Evolutionary conservation across 2,329 filamentous ascomycete genomes (phyloP).

Genomic region (Coniella lustricola): DNA sequence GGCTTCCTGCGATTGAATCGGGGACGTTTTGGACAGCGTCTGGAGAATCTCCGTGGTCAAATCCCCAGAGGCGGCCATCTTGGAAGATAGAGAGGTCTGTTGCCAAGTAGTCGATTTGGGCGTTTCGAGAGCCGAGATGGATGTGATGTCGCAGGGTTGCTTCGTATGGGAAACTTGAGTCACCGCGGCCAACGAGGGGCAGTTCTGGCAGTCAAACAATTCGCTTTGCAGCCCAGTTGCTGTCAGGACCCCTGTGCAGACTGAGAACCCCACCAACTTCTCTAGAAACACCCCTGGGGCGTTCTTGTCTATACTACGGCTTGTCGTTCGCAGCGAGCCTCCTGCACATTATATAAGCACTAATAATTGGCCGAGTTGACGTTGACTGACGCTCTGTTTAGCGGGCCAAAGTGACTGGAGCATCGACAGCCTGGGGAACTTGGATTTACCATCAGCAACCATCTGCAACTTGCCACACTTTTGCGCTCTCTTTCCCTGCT

Average conservation of each 20-base stretch:
- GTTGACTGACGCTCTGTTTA: background rate
- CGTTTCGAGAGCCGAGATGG: background rate
- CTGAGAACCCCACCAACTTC: background rate
- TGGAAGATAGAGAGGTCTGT: constrained; percentile 9
- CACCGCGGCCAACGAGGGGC: constrained; percentile 7
- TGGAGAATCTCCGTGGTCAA: constrained; percentile 59
- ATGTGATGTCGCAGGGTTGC: background rate
- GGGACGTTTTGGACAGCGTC: constrained; percentile 54
- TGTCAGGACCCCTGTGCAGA: background rate
- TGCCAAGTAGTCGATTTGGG: background rate
- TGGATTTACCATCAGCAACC: no score
- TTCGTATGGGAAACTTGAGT: constrained; percentile 7
- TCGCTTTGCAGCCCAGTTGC: background rate
- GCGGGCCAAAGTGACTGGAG: background rate
- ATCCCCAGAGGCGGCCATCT: constrained; percentile 47
- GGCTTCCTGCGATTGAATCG: constrained; percentile 60
- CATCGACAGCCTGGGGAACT: background rate
- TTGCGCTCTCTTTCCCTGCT: no score
- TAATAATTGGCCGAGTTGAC: no score
- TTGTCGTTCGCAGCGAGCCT: no score
- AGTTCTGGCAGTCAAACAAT: constrained; percentile 5
- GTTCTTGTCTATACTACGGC: no score
- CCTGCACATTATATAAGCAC: no score
- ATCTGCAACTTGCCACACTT: no score
- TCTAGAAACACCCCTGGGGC: background rate